A percentile compares a stretch with the other conserved stretches of the same genome.
Conservation (phyloP, 345 rosid genomes). For the Eucalyptus rudis region DNA sequence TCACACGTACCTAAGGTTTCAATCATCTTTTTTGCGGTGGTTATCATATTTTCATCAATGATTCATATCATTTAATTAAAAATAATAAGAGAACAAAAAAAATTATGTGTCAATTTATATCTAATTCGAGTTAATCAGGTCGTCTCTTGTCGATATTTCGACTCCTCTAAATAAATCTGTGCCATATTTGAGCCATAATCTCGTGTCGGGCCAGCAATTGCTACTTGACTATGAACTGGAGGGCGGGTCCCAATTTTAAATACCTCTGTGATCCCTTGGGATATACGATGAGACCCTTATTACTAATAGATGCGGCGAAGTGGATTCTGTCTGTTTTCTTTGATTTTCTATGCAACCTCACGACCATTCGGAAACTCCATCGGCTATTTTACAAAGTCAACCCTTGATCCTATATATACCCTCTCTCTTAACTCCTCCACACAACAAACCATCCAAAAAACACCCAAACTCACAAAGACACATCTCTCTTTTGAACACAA, state of each 20-base stretch:
- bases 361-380: slow-evolving; percentile 35
- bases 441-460: not conserved
- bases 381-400: slow-evolving; percentile 41
- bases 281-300: slow-evolving; percentile 25
- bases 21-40: not conserved
- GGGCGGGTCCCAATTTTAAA: not conserved
- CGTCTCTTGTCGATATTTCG: not conserved
- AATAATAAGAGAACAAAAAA: not conserved
- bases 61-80: not conserved
- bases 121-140: not conserved
- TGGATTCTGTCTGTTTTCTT: slow-evolving; percentile 13
- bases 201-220: not conserved
- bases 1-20: not conserved
- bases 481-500: not conserved
- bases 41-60: not conserved
- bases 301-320: slow-evolving; percentile 46
- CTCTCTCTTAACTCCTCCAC: not conserved
- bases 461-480: not conserved
- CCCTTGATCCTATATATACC: not conserved
- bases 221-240: not conserved
- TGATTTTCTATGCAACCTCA: not conserved
- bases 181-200: not conserved
- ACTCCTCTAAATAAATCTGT: not conserved
- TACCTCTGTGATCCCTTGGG: slow-evolving; percentile 35
- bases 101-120: not conserved